Evolutionary conservation across 495 filamentous ascomycete species (phyloP).

Genomic region (Rhypophila decipiens): DNA sequence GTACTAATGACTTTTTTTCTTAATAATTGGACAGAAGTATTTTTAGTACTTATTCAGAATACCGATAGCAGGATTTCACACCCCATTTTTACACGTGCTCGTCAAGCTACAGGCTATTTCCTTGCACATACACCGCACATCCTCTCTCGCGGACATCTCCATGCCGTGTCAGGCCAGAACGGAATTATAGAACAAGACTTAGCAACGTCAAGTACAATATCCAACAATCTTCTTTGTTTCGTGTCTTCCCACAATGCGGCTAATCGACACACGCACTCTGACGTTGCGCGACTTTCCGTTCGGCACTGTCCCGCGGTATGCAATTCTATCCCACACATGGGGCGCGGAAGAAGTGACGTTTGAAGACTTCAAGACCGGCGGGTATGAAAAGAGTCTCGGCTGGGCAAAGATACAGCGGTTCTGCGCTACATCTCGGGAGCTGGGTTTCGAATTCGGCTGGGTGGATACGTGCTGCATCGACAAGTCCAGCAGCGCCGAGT

Average conservation of each 20-base stretch:
- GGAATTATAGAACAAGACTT: no score
- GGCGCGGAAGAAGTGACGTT: constrained; percentile 26
- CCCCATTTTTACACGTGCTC: no score
- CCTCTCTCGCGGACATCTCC: no score
- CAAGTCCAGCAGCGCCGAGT: no score
- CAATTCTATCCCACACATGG: constrained; percentile 35
- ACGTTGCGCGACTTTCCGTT: constrained; percentile 28
- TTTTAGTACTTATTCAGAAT: no score
- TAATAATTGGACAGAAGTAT: no score
- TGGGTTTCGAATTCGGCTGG: constrained; percentile 30
- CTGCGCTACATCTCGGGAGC: constrained; percentile 18
- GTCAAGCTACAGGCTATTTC: no score
- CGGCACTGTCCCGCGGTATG: constrained; percentile 22
- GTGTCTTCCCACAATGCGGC: constrained; percentile 34
- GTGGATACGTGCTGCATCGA: constrained; percentile 42
- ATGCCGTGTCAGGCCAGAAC: no score
- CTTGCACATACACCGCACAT: no score
- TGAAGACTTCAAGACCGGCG: constrained; percentile 1
- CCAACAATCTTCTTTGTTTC: neutral
- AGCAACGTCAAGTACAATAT: neutral
- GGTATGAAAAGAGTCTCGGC: constrained; percentile 15
- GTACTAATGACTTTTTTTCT: no score
- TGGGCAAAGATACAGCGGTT: constrained; percentile 27
- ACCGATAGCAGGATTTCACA: no score
- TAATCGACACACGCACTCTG: constrained; percentile 35